Conservation (phyloP, 768 basidiomycete genomes). For the Galerina marginata region DNA sequence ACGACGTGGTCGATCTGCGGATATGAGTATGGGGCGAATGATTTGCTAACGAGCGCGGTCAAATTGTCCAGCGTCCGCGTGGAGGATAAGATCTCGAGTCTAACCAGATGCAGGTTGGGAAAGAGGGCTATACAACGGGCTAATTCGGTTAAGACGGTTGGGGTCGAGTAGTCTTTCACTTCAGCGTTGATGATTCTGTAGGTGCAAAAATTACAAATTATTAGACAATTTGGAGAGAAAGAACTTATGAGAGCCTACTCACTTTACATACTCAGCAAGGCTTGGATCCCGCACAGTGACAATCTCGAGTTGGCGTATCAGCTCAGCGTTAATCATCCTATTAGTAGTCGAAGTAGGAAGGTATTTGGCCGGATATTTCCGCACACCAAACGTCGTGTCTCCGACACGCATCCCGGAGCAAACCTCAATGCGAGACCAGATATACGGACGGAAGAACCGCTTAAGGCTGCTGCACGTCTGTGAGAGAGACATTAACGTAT, state of each 20-base stretch:
- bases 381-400: background rate
- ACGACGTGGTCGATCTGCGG: background rate
- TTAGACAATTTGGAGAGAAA: no score
- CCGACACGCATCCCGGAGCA: no score
- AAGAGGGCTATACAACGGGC: background rate
- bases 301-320: slow-evolving; percentile 5
- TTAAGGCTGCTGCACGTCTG: no score
- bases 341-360: background rate
- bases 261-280: background rate
- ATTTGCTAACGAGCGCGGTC: background rate
- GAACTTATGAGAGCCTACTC: no score
- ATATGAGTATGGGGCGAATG: background rate
- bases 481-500: no score
- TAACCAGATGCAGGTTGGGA: background rate
- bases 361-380: background rate
- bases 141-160: background rate
- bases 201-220: background rate
- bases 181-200: background rate
- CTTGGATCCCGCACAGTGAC: background rate
- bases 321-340: background rate
- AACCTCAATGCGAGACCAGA: no score
- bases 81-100: background rate
- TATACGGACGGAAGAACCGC: no score
- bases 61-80: background rate
- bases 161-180: background rate